Conservation (phyloP, 176 grass and related monocot genomes). For the Puya raimondii region DNA sequence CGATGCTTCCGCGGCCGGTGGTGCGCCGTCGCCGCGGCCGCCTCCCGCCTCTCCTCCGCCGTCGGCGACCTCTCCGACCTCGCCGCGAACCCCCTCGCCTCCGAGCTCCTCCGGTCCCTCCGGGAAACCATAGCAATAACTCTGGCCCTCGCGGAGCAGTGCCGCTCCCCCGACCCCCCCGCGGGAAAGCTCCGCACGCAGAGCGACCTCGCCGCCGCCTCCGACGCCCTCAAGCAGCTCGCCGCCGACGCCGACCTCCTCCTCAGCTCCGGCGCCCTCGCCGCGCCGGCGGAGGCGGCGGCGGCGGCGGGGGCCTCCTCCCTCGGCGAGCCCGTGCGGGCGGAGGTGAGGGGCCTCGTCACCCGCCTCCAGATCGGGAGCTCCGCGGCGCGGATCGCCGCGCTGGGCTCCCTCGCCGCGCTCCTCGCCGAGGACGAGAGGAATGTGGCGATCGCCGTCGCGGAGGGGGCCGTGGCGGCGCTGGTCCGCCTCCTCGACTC, state of each 20-base stretch:
- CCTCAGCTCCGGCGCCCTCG: constrained; percentile 30
- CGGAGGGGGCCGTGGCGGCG: neutral
- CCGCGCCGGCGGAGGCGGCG: constrained; percentile 32
- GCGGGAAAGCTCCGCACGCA: constrained; percentile 54
- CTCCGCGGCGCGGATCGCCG: constrained; percentile 6
- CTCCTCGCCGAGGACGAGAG: constrained; percentile 13
- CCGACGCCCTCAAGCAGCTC: constrained; percentile 34
- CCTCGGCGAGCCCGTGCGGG: constrained; percentile 12
- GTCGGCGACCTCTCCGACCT: constrained; percentile 35
- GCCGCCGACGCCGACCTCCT: constrained; percentile 26
- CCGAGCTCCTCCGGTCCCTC: constrained; percentile 14
- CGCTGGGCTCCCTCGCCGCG: constrained; percentile 11
- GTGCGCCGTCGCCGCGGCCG: constrained; percentile 1
- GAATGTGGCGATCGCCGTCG: constrained; percentile 7
- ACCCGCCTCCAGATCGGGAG: constrained; percentile 22
- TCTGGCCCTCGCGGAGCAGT: constrained; percentile 4
- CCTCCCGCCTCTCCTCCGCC: constrained; percentile 32
- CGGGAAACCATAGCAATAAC: neutral
- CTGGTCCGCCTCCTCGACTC: constrained; percentile 20
- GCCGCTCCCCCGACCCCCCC: constrained; percentile 15
- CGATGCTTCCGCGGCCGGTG: constrained; percentile 20
- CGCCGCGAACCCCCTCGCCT: neutral
- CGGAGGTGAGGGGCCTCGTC: constrained; percentile 12
- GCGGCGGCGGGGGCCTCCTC: constrained; percentile 2
- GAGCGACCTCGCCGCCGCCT: constrained; percentile 47